A percentile compares a stretch with the other conserved stretches of the same genome.
phyloP scores from a whole-genome alignment of 1,139 yeast genomes.

The Lodderomyces elongisporus region DNA sequence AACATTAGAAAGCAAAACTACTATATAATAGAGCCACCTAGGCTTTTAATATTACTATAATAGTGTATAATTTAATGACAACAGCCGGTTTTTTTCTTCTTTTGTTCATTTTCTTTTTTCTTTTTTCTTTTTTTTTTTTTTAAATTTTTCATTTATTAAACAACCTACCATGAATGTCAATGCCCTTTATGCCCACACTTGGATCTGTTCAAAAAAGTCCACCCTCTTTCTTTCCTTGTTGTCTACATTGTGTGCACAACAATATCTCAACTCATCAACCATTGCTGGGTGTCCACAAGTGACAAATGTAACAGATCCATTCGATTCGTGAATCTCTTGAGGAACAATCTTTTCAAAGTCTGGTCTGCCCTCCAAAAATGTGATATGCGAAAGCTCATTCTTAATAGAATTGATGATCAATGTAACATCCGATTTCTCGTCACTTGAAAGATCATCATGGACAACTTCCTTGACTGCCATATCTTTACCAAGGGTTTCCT shows the following conservation, averaged over 20 bases:
- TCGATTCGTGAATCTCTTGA: constrained; percentile 23
- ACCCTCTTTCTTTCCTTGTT: constrained; percentile 24
- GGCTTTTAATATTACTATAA: too few relatives aligned
- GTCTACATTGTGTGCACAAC: constrained; percentile 24
- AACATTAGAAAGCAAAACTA: too few relatives aligned
- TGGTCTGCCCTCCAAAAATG: constrained; percentile 32
- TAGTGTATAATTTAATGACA: too few relatives aligned
- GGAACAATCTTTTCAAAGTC: constrained; percentile 22
- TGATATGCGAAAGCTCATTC: constrained; percentile 23
- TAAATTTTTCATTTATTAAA: too few relatives aligned
- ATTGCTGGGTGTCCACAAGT: constrained; percentile 52
- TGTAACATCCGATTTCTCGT: background rate
- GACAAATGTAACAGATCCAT: constrained; percentile 38
- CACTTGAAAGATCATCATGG: constrained; percentile 10
- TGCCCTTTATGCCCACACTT: constrained; percentile 37
- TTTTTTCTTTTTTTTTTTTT: too few relatives aligned
- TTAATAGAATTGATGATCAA: constrained; percentile 11
- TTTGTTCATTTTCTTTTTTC: too few relatives aligned
- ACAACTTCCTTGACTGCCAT: constrained; percentile 1
- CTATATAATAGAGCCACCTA: too few relatives aligned
- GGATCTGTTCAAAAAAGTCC: constrained; percentile 36
- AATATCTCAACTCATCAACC: constrained; percentile 46
- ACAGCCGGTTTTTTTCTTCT: too few relatives aligned
- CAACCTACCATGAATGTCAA: too few relatives aligned
- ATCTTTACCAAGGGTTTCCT: background rate